Evolutionary conservation across 257 asterid species (phyloP).

Genomic region (Perilla frutescens): DNA sequence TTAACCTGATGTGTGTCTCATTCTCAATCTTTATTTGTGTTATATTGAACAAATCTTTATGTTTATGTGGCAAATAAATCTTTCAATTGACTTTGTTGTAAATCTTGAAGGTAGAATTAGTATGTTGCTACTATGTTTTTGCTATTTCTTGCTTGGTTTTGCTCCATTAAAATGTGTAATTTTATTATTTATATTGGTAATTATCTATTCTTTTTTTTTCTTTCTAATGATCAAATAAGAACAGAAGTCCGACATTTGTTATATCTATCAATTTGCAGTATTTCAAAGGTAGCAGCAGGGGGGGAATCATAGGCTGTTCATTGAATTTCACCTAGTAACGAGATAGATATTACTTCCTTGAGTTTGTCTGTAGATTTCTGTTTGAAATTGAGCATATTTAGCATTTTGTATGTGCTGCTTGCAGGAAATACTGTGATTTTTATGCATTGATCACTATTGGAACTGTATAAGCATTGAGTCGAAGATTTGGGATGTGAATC

Average conservation of each 20-base stretch:
- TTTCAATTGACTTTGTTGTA: background rate
- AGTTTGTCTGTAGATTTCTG: background rate
- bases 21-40: background rate
- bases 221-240: too few relatives aligned
- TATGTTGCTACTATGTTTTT: too few relatives aligned
- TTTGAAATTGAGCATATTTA: background rate
- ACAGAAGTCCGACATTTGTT: too few relatives aligned
- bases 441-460: background rate
- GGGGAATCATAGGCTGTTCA: too few relatives aligned
- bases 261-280: background rate
- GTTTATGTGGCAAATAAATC: background rate
- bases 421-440: background rate
- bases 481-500: too few relatives aligned
- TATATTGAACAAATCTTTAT: background rate
- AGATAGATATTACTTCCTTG: background rate
- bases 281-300: too few relatives aligned
- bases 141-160: background rate
- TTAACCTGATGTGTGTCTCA: background rate
- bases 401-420: too few relatives aligned
- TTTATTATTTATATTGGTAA: background rate
- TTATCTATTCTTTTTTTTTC: too few relatives aligned
- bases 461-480: too few relatives aligned
- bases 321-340: background rate
- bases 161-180: background rate
- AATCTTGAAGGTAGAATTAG: background rate